phyloP scores from a whole-genome alignment of 148 eudicot species.

The Silene uniflora region DNA sequence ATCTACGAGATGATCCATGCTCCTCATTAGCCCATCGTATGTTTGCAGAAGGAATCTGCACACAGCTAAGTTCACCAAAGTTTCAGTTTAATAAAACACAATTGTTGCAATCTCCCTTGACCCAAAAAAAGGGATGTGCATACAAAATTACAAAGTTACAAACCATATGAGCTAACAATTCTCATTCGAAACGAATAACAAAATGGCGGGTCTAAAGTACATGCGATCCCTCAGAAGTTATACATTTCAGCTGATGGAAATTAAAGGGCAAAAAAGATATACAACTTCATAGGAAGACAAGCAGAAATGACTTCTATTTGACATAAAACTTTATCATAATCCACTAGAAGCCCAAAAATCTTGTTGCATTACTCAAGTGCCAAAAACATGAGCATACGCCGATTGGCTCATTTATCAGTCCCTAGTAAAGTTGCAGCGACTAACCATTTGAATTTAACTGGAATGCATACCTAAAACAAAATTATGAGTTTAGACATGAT shows the following conservation, averaged over 20 bases:
- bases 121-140: no score
- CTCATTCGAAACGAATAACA: background rate
- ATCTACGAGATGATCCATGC: constrained; percentile 56
- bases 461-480: background rate
- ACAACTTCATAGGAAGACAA: background rate
- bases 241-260: no score
- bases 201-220: background rate
- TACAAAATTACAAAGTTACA: no score
- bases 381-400: no score
- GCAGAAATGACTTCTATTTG: no score
- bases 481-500: background rate
- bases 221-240: background rate
- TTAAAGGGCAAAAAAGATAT: no score
- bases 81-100: background rate
- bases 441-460: background rate
- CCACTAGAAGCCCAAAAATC: background rate
- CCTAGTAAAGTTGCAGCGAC: background rate
- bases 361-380: no score
- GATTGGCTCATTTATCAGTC: background rate
- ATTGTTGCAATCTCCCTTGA: no score
- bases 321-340: no score
- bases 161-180: background rate
- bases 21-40: constrained; percentile 82
- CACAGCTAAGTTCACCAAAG: constrained; percentile 25
- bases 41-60: constrained; percentile 72